Base-by-base conservation (phyloP, 345 rosid species). In the Chamaenerion angustifolium region DNA sequence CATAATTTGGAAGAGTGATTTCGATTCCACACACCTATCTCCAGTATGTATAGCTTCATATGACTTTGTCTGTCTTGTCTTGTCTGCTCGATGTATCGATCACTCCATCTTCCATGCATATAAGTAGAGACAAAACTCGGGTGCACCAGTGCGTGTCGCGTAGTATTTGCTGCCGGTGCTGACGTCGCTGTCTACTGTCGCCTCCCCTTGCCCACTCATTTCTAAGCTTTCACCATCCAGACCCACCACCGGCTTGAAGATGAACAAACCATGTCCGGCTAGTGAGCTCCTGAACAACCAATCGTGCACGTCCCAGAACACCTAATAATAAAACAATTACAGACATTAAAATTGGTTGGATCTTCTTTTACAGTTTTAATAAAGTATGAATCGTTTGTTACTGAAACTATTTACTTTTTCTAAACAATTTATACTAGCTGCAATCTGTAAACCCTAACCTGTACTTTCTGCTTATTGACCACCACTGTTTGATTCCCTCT, bases 241-340 rank as follows among this genome's bases (percentile, higher is more conserved):
- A 11, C 70, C 53, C 14, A 83, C 53, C 14, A 83, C 81, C 0
- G 95, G 96, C 62, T 85, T 93, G 75, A 93, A 88, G 52, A 88
- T 59, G 68, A 93, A 88, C 73, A 88, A 45, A 4, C 99, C 99
- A 5, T 72, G 72, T 4, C 90, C 88, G 0, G 77, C 52, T 8
- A 83, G 88, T 0, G 88, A 75, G 63, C 64, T 67, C 21, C 54
- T 68, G 52, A 93, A 88, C 64, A 92, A 54, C 99, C 99, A 93
- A 48, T 93, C 99, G 45, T 93, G 94, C 21, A 93, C 96, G 43
- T 93, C 95, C 78, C 95, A 93, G 55, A 74, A 70, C 15, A 93
- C 84, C 63, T 85, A 31, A 5, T 8, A 31, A 21, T 2, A 21
- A 21, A 21, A 21, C 25, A 21, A 2, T 21, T 2, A 21, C 25